A percentile compares a stretch with the other conserved stretches of the same genome.
Evolutionary conservation across 2,329 filamentous ascomycete genomes (phyloP).

Genomic region (Stagonosporopsis rhizophila): DNA sequence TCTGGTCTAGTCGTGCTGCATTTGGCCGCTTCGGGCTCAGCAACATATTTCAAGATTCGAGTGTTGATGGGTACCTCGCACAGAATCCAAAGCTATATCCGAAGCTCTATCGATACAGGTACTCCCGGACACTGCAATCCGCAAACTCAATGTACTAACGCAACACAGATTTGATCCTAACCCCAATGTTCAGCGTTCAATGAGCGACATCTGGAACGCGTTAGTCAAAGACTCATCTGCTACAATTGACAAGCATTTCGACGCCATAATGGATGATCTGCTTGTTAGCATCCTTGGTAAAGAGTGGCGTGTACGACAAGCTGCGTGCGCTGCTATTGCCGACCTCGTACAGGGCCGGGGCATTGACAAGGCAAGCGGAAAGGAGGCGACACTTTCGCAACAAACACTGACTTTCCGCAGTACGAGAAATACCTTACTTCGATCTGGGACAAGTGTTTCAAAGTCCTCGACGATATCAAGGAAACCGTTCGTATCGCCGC

Average conservation of each 20-base stretch:
- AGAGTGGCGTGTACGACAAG: conserved; percentile 93
- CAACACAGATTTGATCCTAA: conserved; percentile 79
- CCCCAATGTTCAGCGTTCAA: conserved; percentile 87
- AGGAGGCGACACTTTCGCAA: not conserved
- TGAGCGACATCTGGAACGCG: conserved; percentile 98
- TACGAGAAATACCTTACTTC: conserved; percentile 86
- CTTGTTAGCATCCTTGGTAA: conserved; percentile 84
- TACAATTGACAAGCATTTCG: conserved; percentile 82
- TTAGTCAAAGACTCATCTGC: conserved; percentile 86
- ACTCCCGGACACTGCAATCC: conserved; percentile 1
- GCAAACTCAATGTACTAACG: conserved; percentile 22
- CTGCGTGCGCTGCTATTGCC: conserved; percentile 86
- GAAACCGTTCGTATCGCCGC: conserved; percentile 84
- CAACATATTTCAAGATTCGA: conserved; percentile 87
- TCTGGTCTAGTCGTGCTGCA: conserved; percentile 95
- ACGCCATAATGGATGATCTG: conserved; percentile 86
- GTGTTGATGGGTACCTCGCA: conserved; percentile 68
- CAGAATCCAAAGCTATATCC: conserved; percentile 94
- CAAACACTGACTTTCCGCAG: conserved; percentile 42
- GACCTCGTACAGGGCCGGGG: conserved; percentile 85
- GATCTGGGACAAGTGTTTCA: conserved; percentile 86
- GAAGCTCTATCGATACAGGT: conserved; percentile 88
- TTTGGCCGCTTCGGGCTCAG: conserved; percentile 94
- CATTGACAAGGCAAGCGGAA: conserved; percentile 50
- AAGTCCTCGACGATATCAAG: conserved; percentile 96